phyloP scores from a whole-genome alignment of 495 filamentous ascomycete genomes.

The Penicillium dipodomyicola region DNA sequence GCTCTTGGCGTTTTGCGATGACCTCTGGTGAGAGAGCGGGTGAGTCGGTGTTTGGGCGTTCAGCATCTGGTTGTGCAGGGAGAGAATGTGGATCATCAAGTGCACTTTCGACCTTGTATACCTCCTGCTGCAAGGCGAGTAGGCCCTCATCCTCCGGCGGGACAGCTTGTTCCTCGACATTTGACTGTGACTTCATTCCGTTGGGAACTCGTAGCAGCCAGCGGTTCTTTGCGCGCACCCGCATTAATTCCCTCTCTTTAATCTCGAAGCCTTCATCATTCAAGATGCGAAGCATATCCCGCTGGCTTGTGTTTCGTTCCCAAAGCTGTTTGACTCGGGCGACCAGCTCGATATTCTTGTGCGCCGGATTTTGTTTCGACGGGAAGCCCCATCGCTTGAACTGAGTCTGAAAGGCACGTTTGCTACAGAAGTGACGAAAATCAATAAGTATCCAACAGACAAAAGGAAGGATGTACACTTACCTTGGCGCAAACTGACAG shows the following conservation, averaged over 20 bases:
- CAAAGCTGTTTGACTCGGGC: conserved; percentile 71
- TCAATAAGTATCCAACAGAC: neutral
- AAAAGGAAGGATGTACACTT: conserved; percentile 16
- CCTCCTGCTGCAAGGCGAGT: conserved; percentile 42
- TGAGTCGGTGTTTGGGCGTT: conserved; percentile 23
- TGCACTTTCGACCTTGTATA: conserved; percentile 35
- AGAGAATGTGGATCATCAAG: conserved; percentile 29
- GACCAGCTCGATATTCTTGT: conserved; percentile 64
- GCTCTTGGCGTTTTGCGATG: conserved; percentile 53
- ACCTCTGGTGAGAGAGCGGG: conserved; percentile 52
- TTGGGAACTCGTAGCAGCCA: conserved; percentile 62
- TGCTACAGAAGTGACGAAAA: conserved; percentile 44
- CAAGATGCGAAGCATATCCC: conserved; percentile 69
- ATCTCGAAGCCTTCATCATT: conserved; percentile 69
- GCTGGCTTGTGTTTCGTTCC: conserved; percentile 66
- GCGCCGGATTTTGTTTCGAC: conserved; percentile 64
- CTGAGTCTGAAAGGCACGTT: conserved; percentile 69
- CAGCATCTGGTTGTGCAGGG: conserved; percentile 19
- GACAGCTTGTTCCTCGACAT: conserved; percentile 19
- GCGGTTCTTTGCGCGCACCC: conserved; percentile 62
- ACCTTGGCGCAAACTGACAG: conserved; percentile 67
- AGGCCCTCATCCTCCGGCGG: conserved; percentile 42
- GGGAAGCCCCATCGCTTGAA: conserved; percentile 80
- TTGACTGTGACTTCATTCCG: conserved; percentile 48
- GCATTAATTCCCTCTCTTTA: conserved; percentile 64